Evolutionary conservation across 345 rosid genomes (phyloP), one percentile per base, ranked within the genome.

Genomic region (Cardamine occulta): DNA sequence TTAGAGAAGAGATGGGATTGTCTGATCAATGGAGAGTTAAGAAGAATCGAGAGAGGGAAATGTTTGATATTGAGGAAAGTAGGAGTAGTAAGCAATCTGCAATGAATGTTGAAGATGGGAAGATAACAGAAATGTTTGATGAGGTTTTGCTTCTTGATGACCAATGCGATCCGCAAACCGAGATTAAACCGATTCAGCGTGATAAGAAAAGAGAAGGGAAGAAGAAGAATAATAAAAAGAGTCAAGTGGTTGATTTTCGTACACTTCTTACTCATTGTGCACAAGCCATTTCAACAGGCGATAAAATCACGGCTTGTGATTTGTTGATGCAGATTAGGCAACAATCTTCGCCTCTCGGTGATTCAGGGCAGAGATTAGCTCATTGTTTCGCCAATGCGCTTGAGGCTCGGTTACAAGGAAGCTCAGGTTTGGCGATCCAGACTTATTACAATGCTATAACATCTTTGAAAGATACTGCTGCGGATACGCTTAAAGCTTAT

Each of bases 381-480:
- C 86, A 89, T 78, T 85, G 74, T 80, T 91, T 93, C 45, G 97
- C 91, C 11, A 85, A 86, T 65, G 95, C 89, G 44, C 94, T 91
- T 2, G 93, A 94, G 80, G 93, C 97, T 12, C 92, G 96, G 39
- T 34, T 91, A 77, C 87, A 66, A 6, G 89, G 89, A 21, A 76
- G 61, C 8, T 72, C 83, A 0, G 75, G 80, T 35, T 34, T 80
- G 1, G 81, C 51, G 63, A 74, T 74, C 15, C 85, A 79, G 52
- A 78, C 15, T 59, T 86, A 64, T 52, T 74, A 64, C 75, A 31
- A 42, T 64, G 66, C 80, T 24, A 11, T 80, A 7, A 77, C 82
- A 23, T 37, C 84, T 12, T 70, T 70, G 79, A 85, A 40, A 76
- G 67, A 57, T 23, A 79, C 89, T 0, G 90, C 93, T 74, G 83